phyloP scores from a whole-genome alignment of 2,329 filamentous ascomycete genomes.

The Fusarium hostae region DNA sequence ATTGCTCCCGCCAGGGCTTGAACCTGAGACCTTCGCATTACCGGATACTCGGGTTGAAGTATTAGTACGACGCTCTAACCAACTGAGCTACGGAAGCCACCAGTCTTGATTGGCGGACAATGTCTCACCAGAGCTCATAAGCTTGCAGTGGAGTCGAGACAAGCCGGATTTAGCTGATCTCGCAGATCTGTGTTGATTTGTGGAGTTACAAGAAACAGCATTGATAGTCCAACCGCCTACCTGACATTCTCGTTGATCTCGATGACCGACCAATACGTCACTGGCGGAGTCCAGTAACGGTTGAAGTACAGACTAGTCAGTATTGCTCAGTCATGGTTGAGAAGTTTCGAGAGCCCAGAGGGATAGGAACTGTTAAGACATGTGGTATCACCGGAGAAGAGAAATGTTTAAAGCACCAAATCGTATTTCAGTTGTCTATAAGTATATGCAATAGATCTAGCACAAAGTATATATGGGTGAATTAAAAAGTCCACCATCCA shows the following conservation, averaged over 20 bases:
- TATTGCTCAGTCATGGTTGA: fast-evolving
- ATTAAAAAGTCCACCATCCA: not conserved
- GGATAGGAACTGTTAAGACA: fast-evolving
- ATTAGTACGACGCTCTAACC: conserved; percentile 17
- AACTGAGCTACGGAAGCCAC: conserved; percentile 15
- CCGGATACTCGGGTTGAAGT: not conserved
- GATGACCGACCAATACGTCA: fast-evolving
- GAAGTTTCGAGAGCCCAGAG: fast-evolving
- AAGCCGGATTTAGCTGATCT: not conserved
- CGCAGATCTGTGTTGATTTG: not conserved
- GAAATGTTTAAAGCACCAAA: not conserved
- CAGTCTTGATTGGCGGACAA: not conserved
- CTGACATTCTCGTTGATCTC: fast-evolving
- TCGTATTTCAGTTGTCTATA: not conserved
- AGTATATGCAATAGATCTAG: not conserved
- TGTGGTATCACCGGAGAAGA: fast-evolving
- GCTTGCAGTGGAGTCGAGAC: fast-evolving
- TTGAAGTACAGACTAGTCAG: fast-evolving
- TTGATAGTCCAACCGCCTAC: fast-evolving
- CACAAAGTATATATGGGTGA: not conserved
- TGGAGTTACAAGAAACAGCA: fast-evolving
- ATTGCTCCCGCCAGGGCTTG: conserved; percentile 11
- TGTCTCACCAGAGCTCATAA: not conserved
- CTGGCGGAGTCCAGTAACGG: fast-evolving
- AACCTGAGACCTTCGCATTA: conserved; percentile 12